Evolutionary conservation across 139 green algal species (phyloP).

Genomic region (Closterium sp.): DNA sequence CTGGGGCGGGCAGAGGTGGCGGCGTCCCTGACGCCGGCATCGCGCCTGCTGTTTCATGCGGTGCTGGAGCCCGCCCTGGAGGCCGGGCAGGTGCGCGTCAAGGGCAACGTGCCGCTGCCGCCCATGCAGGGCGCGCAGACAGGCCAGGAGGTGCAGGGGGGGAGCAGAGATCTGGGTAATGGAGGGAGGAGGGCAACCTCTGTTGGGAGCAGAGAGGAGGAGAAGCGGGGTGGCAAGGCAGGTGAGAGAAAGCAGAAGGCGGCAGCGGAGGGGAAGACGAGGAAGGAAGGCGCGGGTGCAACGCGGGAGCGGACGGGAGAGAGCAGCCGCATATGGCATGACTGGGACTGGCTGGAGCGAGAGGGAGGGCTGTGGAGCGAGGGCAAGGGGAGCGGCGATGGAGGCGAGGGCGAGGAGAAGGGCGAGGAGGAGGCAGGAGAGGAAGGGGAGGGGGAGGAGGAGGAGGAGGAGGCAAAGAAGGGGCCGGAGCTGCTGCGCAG

Average conservation of each 20-base stretch:
- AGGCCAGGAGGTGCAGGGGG: conserved; percentile 20
- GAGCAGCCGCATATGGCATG: neutral
- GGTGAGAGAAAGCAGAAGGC: neutral
- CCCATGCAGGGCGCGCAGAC: neutral
- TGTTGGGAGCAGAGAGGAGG: neutral
- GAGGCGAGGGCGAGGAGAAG: conserved; percentile 19
- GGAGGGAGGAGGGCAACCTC: neutral
- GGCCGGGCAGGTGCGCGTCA: conserved; percentile 29
- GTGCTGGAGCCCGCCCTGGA: conserved; percentile 22
- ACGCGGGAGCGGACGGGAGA: neutral
- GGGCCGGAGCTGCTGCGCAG: conserved; percentile 18
- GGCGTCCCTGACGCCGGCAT: conserved; percentile 10
- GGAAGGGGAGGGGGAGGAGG: conserved; percentile 1
- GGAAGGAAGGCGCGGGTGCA: neutral
- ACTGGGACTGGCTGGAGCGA: neutral
- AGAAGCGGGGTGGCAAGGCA: neutral
- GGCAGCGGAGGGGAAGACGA: neutral
- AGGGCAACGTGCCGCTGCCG: conserved; percentile 38
- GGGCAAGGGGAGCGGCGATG: conserved; percentile 12
- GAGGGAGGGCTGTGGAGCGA: conserved; percentile 4
- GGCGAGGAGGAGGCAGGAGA: neutral
- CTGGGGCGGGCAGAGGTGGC: conserved; percentile 43
- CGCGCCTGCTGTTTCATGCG: conserved; percentile 41
- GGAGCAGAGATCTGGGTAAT: neutral
- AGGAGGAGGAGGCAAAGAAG: conserved; percentile 9